A percentile compares a stretch with the other conserved stretches of the same genome.
Evolutionary conservation across 306 rosid species (phyloP).

Genomic region (Cyamopsis tetragonoloba): DNA sequence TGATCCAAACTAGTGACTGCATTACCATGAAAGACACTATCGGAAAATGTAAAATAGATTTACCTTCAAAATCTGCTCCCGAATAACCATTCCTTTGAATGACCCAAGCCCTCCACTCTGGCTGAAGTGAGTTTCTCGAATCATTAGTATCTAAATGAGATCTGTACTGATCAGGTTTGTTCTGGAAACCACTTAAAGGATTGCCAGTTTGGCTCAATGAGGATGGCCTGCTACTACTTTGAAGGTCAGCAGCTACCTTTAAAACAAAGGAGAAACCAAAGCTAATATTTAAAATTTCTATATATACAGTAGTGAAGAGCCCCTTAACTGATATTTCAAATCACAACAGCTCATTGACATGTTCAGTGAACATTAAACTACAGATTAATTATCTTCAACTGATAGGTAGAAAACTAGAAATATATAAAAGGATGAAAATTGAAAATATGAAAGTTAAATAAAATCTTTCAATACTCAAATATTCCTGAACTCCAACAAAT

Average conservation of each 20-base stretch:
- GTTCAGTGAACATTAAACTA: not conserved
- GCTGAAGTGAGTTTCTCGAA: constrained; percentile 33
- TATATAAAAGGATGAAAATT: not conserved
- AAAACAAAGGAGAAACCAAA: constrained; percentile 46
- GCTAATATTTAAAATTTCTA: constrained; percentile 32
- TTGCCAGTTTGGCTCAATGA: constrained; percentile 32
- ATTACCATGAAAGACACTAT: not conserved
- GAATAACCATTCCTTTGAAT: constrained; percentile 53
- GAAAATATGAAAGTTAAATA: not conserved
- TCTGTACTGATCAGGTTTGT: constrained; percentile 29
- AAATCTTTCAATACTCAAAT: not conserved
- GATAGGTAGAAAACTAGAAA: constrained; percentile 14
- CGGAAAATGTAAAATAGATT: constrained; percentile 11
- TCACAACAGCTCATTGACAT: not conserved
- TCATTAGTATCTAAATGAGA: constrained; percentile 36
- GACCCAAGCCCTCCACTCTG: constrained; percentile 76
- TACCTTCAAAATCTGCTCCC: constrained; percentile 59
- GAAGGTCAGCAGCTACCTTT: constrained; percentile 51
- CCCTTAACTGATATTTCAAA: constrained; percentile 37
- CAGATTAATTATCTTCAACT: not conserved
- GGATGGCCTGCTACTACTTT: constrained; percentile 37
- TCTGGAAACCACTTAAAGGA: constrained; percentile 28
- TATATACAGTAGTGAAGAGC: not conserved
- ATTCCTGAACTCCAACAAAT: not conserved
- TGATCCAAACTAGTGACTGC: not conserved